Base-by-base conservation (phyloP, 805 yeast species). In the Candida piceae region DNA sequence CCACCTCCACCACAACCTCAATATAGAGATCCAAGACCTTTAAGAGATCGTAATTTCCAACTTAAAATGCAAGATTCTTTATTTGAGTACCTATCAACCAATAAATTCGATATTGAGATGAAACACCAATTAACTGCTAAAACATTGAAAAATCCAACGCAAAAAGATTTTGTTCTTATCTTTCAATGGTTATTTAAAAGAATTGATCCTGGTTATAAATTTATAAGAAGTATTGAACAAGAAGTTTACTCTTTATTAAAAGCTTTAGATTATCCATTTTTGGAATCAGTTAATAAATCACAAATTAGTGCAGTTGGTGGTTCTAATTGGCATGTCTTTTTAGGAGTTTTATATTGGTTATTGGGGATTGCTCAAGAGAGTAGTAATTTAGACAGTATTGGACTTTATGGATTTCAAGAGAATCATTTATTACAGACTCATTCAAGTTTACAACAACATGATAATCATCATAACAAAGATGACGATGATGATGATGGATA, bases 281-380 rank as follows among this genome's bases (percentile, higher is more conserved):
- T 86, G 40, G 94, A 84, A 28, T 67, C 84, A 0, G 78, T 89
- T 27, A 84, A 82, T 57, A 80, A 88, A 52, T 81, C 93, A 1
- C 94, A 86, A 54, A 80, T 88, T 26, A 77, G 88, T 26, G 96
- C 96, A 0, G 96, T 86, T 10, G 96, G 96, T 5, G 95, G 95
- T 3, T 78, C 82, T 33, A 79, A 78, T 46, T 88, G 96, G 96
- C 87, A 85, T 10, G 72, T 73, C 7, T 84, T 86, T 46, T 58
- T 88, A 29, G 95, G 93, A 1, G 76, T 89, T 73, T 62, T 88
- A 16, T 79, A 82, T 55, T 88, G 96, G 96, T 56, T 88, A 31
- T 77, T 82, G 4, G 76, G 76, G 45, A 41, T 66, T 77, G 42
- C 78, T 68, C 49, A 53, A 43, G 44, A 68, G 64, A 35, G 57